Evolutionary conservation across 2,329 filamentous ascomycete species (phyloP).

Genomic region (Exophiala lecanii-corni): DNA sequence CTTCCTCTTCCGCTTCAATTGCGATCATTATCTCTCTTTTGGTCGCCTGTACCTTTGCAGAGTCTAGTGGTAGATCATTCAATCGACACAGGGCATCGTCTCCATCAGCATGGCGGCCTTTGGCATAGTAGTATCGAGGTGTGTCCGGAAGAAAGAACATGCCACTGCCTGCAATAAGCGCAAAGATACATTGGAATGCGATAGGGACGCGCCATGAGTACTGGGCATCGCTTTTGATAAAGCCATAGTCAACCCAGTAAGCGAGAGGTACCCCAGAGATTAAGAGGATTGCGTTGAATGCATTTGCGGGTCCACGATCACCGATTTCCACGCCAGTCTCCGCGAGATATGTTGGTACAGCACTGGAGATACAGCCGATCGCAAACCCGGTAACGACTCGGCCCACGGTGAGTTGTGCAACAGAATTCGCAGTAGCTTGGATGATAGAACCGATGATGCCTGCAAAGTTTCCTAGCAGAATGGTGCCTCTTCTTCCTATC

Average conservation of each 20-base stretch:
- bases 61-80: constrained; percentile 12
- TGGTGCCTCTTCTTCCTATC: constrained; percentile 29
- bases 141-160: constrained; percentile 27
- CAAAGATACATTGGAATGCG: constrained; percentile 28
- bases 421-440: constrained; percentile 26
- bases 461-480: constrained; percentile 26
- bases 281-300: constrained; percentile 31
- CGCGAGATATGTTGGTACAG: constrained; percentile 31
- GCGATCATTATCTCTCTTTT: constrained; percentile 24
- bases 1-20: constrained; percentile 7
- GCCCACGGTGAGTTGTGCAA: constrained; percentile 28
- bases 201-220: constrained; percentile 31
- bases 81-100: constrained; percentile 25
- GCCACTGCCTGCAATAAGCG: constrained; percentile 22
- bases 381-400: constrained; percentile 27
- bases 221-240: constrained; percentile 27
- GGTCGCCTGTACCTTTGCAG: constrained; percentile 13
- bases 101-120: constrained; percentile 24
- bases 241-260: constrained; percentile 33
- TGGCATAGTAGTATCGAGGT: constrained; percentile 30
- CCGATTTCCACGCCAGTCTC: constrained; percentile 30
- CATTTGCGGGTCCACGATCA: constrained; percentile 27
- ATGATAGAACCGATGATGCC: constrained; percentile 32
- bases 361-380: constrained; percentile 31
- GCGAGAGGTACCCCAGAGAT: constrained; percentile 29